Evolutionary conservation across 2,329 filamentous ascomycete genomes (phyloP).

Genomic region (Aureobasidium sp.): DNA sequence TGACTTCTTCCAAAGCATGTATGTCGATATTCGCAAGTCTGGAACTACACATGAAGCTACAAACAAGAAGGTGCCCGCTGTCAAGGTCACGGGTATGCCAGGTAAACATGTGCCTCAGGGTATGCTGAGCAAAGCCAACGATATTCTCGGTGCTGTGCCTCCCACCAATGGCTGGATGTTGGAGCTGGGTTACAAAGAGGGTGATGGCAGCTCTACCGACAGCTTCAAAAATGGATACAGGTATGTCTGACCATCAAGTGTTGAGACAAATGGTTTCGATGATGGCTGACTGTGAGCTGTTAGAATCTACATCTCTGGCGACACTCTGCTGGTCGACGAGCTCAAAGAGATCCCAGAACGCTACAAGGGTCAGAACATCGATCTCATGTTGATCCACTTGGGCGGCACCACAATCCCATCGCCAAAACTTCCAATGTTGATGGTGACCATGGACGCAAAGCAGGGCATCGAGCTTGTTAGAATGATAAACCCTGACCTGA

Average conservation of each 20-base stretch:
- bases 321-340: constrained; percentile 56
- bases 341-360: constrained; percentile 51
- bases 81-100: constrained; percentile 55
- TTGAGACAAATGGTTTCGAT: background rate
- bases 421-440: constrained; percentile 49
- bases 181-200: constrained; percentile 45
- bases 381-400: constrained; percentile 59
- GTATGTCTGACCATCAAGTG: background rate
- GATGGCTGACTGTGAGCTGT: background rate
- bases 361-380: constrained; percentile 47
- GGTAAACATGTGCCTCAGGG: constrained; percentile 52
- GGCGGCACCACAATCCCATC: constrained; percentile 58
- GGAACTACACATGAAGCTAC: background rate
- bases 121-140: constrained; percentile 37
- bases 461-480: constrained; percentile 53
- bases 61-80: constrained; percentile 27
- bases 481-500: constrained; percentile 52
- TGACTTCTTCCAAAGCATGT: constrained; percentile 46
- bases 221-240: constrained; percentile 43
- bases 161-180: constrained; percentile 61
- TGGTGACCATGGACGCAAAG: constrained; percentile 61
- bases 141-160: constrained; percentile 45
- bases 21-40: constrained; percentile 33
- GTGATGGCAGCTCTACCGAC: constrained; percentile 11
- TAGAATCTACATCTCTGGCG: constrained; percentile 57